Base-by-base conservation (phyloP, 331 rosid genomes). In the Acacia pycnantha region DNA sequence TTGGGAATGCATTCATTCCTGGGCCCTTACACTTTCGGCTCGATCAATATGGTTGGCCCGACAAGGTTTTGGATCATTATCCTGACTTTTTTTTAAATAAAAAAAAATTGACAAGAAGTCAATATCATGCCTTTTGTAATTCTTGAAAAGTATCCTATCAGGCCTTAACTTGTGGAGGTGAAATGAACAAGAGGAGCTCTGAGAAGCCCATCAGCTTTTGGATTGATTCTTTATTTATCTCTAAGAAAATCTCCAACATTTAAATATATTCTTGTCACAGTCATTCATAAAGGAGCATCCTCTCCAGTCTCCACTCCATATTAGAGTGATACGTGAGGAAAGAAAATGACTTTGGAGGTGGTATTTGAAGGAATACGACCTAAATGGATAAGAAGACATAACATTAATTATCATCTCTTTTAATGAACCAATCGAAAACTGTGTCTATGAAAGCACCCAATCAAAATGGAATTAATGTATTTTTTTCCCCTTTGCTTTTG, bases 151-250 rank as follows among this genome's bases (percentile, higher is more conserved):
- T n/a, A 62, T 70, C 82, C 73, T 59, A 46, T 37, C 41, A 16
- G 56, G 27, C 81, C 74, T 56, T 40, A 24, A 33, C 62, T 31
- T 71, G 41, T 58, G 37, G 14, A 37, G 56, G 31, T 22, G 14
- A 35, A 6, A 43, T 19, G 18, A 2, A 35, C 72, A 50, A 62
- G 16, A 50, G 64, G 16, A 76, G 35, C 54, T 21, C 8, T 21
- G 53, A 76, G 33, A 70, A 48, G 76, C 54, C 71, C 81, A 79
- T 6, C 37, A 84, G 2, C 47, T 59, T 41, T 41, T 58, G 65
- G 16, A 41, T 69, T n/a, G 19, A 69, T 69, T 69, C 74, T n/a
- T 7, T 65, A 65, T 8, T 65, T 31, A 65, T 65, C 70, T 65
- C 24, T 19, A 4, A 65, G 3, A 27, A 62, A 62, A 59, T 26